phyloP scores from a whole-genome alignment of 1,139 yeast species.

The Nematodospora anomalae region DNA sequence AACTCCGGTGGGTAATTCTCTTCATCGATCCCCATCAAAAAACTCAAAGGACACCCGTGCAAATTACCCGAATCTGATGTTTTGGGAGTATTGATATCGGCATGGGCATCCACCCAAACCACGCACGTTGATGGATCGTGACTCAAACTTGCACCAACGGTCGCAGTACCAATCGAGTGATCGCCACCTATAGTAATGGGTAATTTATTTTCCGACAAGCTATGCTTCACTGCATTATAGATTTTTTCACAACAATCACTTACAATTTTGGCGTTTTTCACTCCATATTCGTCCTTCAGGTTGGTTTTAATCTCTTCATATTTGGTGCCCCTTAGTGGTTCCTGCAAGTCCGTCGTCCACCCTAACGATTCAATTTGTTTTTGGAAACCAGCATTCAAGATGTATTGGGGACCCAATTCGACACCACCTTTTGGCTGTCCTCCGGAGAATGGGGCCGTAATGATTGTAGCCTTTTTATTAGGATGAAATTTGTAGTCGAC shows the following conservation, averaged over 20 bases:
- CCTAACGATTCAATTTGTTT: slow-evolving; percentile 64
- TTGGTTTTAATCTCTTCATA: slow-evolving; percentile 43
- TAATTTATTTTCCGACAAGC: slow-evolving; percentile 53
- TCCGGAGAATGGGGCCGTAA: slow-evolving; percentile 91
- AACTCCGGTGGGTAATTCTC: slow-evolving; percentile 68
- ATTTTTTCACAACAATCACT: slow-evolving; percentile 68
- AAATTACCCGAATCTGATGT: slow-evolving; percentile 87
- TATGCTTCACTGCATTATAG: slow-evolving; percentile 56
- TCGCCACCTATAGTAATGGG: slow-evolving; percentile 95
- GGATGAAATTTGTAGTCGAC: slow-evolving; percentile 53
- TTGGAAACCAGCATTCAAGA: slow-evolving; percentile 70
- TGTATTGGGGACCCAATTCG: slow-evolving; percentile 86
- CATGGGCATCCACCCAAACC: slow-evolving; percentile 97
- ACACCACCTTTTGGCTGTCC: slow-evolving; percentile 96
- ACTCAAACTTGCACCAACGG: slow-evolving; percentile 79
- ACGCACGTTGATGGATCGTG: slow-evolving; percentile 86
- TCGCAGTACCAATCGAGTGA: slow-evolving; percentile 94
- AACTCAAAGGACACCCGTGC: slow-evolving; percentile 96
- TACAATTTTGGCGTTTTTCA: slow-evolving; percentile 78
- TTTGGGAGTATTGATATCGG: slow-evolving; percentile 90
- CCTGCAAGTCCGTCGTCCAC: slow-evolving; percentile 61
- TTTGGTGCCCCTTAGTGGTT: slow-evolving; percentile 56
- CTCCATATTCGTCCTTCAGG: slow-evolving; percentile 49
- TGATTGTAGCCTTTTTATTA: slow-evolving; percentile 56
- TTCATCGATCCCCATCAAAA: slow-evolving; percentile 73